Percentiles rank a stretch among this genome's conserved stretches.
phyloP scores from a whole-genome alignment of 1,284 basidiomycete genomes.

The Marasmius sp. region DNA sequence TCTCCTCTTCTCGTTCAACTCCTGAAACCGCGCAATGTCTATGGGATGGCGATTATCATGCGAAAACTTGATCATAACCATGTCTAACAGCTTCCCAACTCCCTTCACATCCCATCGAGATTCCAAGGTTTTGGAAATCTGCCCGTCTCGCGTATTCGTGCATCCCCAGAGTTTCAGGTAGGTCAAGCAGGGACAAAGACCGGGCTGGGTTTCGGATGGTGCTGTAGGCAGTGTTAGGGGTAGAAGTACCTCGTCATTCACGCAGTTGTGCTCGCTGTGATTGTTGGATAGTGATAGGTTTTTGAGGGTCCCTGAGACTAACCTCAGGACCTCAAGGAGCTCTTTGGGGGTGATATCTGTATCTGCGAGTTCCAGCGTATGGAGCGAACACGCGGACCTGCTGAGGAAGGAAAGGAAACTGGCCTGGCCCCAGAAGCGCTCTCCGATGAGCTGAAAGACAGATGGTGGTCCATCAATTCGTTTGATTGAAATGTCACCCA shows the following conservation, averaged over 20 bases:
- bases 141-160: conserved; percentile 23
- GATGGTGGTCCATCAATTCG: conserved; percentile 6
- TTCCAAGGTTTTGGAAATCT: conserved; percentile 28
- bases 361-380: conserved; percentile 21
- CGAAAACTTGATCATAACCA: conserved; percentile 9
- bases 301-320: conserved; percentile 20
- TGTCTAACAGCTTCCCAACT: conserved; percentile 6
- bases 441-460: conserved; percentile 9
- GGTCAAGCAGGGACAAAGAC: conserved; percentile 25
- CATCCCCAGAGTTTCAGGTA: conserved; percentile 27
- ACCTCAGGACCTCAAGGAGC: conserved; percentile 20
- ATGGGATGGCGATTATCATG: background rate
- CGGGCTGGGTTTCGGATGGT: conserved; percentile 1
- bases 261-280: conserved; percentile 17
- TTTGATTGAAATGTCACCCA: background rate
- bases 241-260: conserved; percentile 23
- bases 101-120: conserved; percentile 23
- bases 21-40: background rate
- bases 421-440: conserved; percentile 21
- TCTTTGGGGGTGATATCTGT: conserved; percentile 23
- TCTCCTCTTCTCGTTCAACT: background rate
- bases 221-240: conserved; percentile 15
- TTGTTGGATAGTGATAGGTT: conserved; percentile 23
- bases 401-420: conserved; percentile 20
- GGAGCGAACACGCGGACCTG: conserved; percentile 23